These are phyloP conservation scores for Gracilaria gracilis DNA, from an alignment of 23 red algal species.

Conservation along the genomic window DNA sequence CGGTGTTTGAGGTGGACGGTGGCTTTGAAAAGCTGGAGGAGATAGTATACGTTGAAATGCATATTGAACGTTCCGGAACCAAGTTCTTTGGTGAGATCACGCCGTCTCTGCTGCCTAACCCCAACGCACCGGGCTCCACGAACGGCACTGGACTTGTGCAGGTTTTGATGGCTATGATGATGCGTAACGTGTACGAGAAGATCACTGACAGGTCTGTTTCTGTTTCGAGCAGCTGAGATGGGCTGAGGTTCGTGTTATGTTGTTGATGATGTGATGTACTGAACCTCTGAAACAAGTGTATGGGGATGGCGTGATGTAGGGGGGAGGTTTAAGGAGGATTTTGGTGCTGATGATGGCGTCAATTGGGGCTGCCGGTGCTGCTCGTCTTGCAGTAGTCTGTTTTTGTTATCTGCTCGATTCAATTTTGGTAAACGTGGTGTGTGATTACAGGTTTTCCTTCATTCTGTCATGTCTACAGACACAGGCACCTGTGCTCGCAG, in stretches of 20 bases:
- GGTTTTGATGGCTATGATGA: constrained; percentile 93
- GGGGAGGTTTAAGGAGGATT: no score
- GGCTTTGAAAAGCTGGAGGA: constrained; percentile 96
- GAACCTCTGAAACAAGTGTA: no score
- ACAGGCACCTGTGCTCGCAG: no score
- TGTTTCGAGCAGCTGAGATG: constrained; percentile 37
- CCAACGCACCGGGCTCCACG: constrained; percentile 87
- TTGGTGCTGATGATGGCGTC: no score
- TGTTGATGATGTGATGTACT: no score
- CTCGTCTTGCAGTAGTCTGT: constrained; percentile 1
- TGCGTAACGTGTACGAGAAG: constrained; percentile 92
- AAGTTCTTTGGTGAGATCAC: constrained; percentile 99
- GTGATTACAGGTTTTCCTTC: neutral
- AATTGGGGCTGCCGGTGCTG: neutral
- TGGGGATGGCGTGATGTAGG: no score
- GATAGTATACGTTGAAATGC: constrained; percentile 97
- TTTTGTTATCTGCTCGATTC: neutral
- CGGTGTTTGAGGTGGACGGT: constrained; percentile 93
- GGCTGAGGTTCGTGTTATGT: no score
- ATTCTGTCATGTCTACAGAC: no score
- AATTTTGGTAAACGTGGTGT: constrained; percentile 11
- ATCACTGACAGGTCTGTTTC: constrained; percentile 82
- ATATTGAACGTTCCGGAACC: constrained; percentile 89
- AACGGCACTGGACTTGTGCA: constrained; percentile 97
- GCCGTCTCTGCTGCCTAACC: constrained; percentile 83